Base-by-base conservation (phyloP, 1,284 basidiomycete genomes). In the Puccinia hordei region DNA sequence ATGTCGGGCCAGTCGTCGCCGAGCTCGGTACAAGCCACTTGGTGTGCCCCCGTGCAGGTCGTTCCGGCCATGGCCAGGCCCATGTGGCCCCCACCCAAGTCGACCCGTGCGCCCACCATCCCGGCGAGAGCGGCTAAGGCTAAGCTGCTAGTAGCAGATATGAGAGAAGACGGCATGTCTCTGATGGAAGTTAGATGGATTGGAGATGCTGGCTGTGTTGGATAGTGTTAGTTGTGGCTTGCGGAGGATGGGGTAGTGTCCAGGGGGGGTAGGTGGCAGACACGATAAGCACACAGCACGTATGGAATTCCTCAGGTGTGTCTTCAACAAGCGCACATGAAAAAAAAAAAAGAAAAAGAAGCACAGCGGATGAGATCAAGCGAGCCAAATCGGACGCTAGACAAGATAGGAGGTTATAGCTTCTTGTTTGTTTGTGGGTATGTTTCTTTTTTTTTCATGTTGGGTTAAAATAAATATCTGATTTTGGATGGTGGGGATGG, bases 1-100 rank as follows among this genome's bases (percentile, higher is more conserved):
- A 66, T 61, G 41, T 78, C 75, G 35, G 75, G 75, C 75, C 75
- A 78, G 33, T 78, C 75, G 53, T 78, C 75, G 44, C 68, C 75
- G 27, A 78, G 65, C 33, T 78, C 75, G 22, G 63, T 78, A 24
- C 75, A 78, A 17, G 61, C 49, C 22, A 66, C 55, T 19, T 35
- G 49, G n/a, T 44, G 41, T 33, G 61, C 61, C 12, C 63, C 61
- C 22, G 24, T 63, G 33, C 75, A 73, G 65, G 44, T 78, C 22
- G 75, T 78, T 9, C 65, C 51, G 51, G 35, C 63, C 51, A 55
- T 65, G 3, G 65, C 75, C n/a, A 78, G 65, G 24, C 75, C 75
- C 61, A 66, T 78, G 41, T 68, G 65, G 19, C 75, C 75, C 27
- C 75, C 75, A 2, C 75, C 75, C 13, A 78, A 30, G 75, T 78